These are phyloP conservation scores for Phtheirospermum japonicum DNA, from an alignment of 257 asterid genomes.

Conservation along the genomic window DNA sequence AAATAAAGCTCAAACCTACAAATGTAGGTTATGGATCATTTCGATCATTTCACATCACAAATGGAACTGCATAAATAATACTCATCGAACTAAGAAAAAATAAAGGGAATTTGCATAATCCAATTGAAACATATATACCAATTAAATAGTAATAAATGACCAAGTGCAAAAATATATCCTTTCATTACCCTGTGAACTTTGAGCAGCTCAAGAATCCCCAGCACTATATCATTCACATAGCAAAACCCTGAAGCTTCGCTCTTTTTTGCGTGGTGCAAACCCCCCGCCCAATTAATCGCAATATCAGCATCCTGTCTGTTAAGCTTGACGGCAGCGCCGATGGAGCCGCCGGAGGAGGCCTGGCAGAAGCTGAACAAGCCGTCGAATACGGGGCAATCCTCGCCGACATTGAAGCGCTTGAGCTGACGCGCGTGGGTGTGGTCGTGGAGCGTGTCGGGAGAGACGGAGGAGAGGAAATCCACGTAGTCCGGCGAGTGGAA, in stretches of 20 bases:
- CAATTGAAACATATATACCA: neutral
- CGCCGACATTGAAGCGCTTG: slow-evolving; percentile 9
- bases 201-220: slow-evolving; percentile 4
- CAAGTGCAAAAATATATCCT: neutral
- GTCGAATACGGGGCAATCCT: slow-evolving; percentile 17
- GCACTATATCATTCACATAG: slow-evolving; percentile 17
- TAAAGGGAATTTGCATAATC: neutral
- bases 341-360: slow-evolving; percentile 9
- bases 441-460: slow-evolving; percentile 32
- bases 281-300: slow-evolving; percentile 12
- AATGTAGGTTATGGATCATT: neutral
- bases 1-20: neutral
- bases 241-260: slow-evolving; percentile 13
- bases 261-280: slow-evolving; percentile 9
- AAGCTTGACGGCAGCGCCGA: slow-evolving; percentile 17
- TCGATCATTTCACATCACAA: neutral
- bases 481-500: slow-evolving; percentile 40
- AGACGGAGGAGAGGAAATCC: slow-evolving; percentile 30
- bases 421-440: neutral
- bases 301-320: neutral
- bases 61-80: neutral
- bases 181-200: slow-evolving; percentile 9
- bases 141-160: neutral
- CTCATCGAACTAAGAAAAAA: neutral
- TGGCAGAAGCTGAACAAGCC: slow-evolving; percentile 8